Evolutionary conservation across 2,329 filamentous ascomycete genomes (phyloP).

Genomic region (Beauveria sp.): DNA sequence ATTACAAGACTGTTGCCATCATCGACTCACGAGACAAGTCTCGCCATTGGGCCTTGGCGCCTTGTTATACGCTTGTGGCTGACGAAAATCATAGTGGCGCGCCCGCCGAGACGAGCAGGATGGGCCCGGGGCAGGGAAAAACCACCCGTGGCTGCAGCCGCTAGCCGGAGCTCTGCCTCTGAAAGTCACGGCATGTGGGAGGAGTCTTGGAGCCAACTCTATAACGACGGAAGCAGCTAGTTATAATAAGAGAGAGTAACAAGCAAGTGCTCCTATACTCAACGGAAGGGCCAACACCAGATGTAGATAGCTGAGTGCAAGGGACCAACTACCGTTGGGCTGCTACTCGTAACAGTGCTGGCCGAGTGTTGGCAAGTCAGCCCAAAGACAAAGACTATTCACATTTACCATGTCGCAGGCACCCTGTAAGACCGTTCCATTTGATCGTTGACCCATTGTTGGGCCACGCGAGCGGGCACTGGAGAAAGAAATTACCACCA

Average conservation of each 20-base stretch:
- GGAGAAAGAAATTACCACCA: neutral
- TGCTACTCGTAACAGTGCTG: too few relatives aligned
- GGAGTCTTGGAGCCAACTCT: neutral
- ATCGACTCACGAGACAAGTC: neutral
- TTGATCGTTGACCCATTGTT: neutral
- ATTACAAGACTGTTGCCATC: too few relatives aligned
- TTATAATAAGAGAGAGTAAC: neutral
- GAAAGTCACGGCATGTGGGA: neutral
- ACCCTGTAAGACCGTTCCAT: too few relatives aligned
- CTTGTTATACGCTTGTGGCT: conserved; percentile 5
- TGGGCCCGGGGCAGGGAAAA: neutral
- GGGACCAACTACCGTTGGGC: too few relatives aligned
- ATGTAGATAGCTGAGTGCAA: neutral
- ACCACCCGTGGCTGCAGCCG: neutral
- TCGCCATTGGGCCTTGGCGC: neutral
- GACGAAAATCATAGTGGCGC: conserved; percentile 1
- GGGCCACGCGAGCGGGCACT: neutral
- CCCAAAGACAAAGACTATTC: too few relatives aligned
- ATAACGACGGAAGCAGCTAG: neutral
- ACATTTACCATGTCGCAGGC: too few relatives aligned
- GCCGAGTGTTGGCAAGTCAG: too few relatives aligned
- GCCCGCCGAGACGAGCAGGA: neutral
- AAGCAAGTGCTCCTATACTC: neutral
- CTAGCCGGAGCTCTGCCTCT: neutral
- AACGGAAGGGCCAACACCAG: neutral